Evolutionary conservation across 768 basidiomycete genomes (phyloP), one percentile per base, ranked within the genome.

Genomic region (Rubroboletus pulcherrimus): DNA sequence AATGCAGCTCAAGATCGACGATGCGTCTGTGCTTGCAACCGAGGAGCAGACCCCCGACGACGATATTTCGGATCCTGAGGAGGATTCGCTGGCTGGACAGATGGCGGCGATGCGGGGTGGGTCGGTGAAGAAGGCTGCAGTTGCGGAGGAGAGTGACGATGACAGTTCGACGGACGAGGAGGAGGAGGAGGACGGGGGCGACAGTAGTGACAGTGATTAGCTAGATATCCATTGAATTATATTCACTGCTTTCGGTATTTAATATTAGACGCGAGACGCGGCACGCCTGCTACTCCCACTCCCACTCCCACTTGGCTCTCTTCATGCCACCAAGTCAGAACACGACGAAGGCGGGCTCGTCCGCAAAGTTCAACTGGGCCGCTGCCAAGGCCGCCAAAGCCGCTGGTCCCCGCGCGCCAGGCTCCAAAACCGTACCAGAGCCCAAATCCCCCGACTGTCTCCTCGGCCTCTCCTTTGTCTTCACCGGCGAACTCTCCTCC

Each of bases 11-110:
- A 87, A 88, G 68, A 87, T 97, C 34, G 91, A 94, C 51, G 87
- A 92, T 40, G 74, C 81, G 4, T 78, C 85, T 10, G 77, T 76
- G 1, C 73, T 87, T 17, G 75, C 69, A 11, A 74, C 75, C 0
- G 85, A 85, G 7, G 87, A 87, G 39, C 76, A 80, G 53, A 80
- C 74, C 30, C 75, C 75, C 21, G 95, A 96, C 35, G 94, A 98
- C 66, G 95, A 97, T 56, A 99, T 98, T 60, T 97, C 94, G 0
- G 97, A 98, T 47, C 97, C 97, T 0, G 97, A 98, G 31, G 97
- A 98, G 71, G 97, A 98, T 71, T 83, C 89, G 26, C 75, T 98
- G 49, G 97, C 94, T 5, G 97, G 97, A 8, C 97, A 99, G 77
- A 96, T 98, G 92, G 94, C 95, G 6, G 85, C 86, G 42, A 93